Evolutionary conservation across 2,329 filamentous ascomycete species (phyloP).

Genomic region (Alternaria novae-zelandiae): DNA sequence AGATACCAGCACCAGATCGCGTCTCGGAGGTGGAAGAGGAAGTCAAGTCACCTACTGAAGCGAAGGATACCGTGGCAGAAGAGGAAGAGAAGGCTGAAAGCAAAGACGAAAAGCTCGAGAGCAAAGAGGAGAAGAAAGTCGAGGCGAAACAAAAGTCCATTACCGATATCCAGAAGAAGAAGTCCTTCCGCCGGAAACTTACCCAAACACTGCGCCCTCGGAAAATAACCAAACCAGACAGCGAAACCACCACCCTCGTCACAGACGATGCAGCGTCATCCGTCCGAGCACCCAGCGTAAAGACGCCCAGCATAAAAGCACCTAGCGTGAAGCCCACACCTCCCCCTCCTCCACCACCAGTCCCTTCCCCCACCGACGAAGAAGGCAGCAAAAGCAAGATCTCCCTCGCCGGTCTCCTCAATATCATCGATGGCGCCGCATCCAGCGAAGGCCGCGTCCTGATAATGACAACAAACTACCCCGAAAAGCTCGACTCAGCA

Average conservation of each 20-base stretch:
- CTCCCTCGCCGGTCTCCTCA: conserved; percentile 78
- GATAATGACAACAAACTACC: conserved; percentile 38
- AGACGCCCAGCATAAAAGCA: neutral
- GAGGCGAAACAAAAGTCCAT: neutral
- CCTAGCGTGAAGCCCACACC: neutral
- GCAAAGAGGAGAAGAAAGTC: neutral
- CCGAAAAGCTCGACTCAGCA: conserved; percentile 53
- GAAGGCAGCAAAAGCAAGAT: conserved; percentile 56
- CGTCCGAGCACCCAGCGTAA: neutral
- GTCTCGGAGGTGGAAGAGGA: neutral
- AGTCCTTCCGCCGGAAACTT: conserved; percentile 1
- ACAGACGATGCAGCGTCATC: neutral
- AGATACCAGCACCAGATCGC: neutral
- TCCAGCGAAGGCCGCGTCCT: conserved; percentile 67
- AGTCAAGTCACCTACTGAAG: neutral
- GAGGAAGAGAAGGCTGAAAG: neutral
- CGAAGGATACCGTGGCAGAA: neutral
- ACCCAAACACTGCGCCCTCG: neutral
- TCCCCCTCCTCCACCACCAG: neutral
- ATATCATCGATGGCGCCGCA: conserved; percentile 82
- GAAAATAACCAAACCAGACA: neutral
- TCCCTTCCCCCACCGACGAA: neutral
- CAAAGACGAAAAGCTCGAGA: neutral
- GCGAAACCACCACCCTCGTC: conserved; percentile 5
- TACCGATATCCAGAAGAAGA: neutral